A percentile compares a stretch with the other conserved stretches of the same genome.
phyloP scores from a whole-genome alignment of 208 protist genomes.

The Endotrypanum monterogeii region DNA sequence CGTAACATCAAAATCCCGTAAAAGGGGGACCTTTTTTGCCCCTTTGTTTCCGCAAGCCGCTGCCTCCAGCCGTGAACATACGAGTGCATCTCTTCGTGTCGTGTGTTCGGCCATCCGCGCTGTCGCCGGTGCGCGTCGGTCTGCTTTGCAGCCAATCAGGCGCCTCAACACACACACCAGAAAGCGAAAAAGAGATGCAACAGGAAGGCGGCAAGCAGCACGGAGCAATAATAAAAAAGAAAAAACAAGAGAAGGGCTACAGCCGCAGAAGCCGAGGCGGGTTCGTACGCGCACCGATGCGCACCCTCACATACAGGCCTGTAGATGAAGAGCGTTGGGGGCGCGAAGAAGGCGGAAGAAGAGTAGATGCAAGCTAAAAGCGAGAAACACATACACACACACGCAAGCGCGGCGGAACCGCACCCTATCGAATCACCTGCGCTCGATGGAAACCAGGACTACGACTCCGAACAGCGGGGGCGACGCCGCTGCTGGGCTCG shows the following conservation, averaged over 20 bases:
- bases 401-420: background rate
- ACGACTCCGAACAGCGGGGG: background rate
- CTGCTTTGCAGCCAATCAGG: too few species aligned
- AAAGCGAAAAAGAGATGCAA: conserved; percentile 6
- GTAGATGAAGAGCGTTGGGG: background rate
- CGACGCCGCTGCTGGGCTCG: background rate
- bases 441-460: background rate
- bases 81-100: too few species aligned
- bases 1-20: too few species aligned
- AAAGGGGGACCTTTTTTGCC: too few species aligned
- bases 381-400: background rate
- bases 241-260: background rate
- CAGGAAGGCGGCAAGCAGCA: background rate
- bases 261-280: background rate
- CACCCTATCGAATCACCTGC: background rate
- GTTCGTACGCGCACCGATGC: background rate
- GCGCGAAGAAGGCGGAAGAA: background rate
- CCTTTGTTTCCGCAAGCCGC: too few species aligned
- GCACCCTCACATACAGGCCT: too few species aligned
- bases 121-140: too few species aligned
- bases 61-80: too few species aligned
- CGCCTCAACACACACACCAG: too few species aligned
- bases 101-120: too few species aligned
- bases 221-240: background rate
- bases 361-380: background rate